These are phyloP conservation scores for Hyphodiscus sp. DNA, from an alignment of 2,329 filamentous ascomycete genomes.

Conservation along the genomic window DNA sequence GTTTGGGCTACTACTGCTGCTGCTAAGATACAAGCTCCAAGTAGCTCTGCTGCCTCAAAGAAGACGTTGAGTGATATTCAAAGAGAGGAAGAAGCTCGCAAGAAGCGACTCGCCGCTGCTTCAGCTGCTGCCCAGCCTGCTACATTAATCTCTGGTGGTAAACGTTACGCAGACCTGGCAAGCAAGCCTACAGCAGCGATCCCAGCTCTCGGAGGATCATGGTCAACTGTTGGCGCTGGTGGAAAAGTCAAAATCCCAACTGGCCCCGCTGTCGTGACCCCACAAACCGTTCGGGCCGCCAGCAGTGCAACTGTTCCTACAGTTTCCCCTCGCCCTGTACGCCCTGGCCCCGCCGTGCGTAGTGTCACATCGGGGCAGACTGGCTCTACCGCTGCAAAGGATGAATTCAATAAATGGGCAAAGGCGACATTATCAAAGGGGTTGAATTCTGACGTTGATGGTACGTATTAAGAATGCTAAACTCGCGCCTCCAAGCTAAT, in stretches of 20 bases:
- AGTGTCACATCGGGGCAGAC: constrained; percentile 36
- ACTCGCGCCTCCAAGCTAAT: background rate
- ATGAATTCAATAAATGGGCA: constrained; percentile 94
- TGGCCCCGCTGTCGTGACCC: constrained; percentile 43
- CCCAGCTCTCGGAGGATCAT: constrained; percentile 53
- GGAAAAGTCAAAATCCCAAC: constrained; percentile 80
- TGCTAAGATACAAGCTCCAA: constrained; percentile 33
- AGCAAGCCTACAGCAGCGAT: constrained; percentile 56
- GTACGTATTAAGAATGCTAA: constrained; percentile 37
- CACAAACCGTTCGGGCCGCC: constrained; percentile 37
- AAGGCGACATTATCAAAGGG: constrained; percentile 72
- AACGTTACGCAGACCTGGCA: constrained; percentile 92
- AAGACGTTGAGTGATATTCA: constrained; percentile 96
- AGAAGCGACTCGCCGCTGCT: constrained; percentile 55
- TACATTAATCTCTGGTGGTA: constrained; percentile 49
- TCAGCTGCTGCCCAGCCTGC: constrained; percentile 36
- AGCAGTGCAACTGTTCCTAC: constrained; percentile 21
- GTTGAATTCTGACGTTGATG: constrained; percentile 59
- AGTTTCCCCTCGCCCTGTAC: constrained; percentile 34
- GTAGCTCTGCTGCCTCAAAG: constrained; percentile 45
- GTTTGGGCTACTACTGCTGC: constrained; percentile 44
- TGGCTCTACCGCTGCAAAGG: constrained; percentile 52
- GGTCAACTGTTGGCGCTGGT: constrained; percentile 91
- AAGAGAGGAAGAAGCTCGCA: constrained; percentile 87
- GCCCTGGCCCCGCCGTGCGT: constrained; percentile 46